Evolutionary conservation across 2,329 filamentous ascomycete genomes (phyloP).

Genomic region (Talaromyces sp.): DNA sequence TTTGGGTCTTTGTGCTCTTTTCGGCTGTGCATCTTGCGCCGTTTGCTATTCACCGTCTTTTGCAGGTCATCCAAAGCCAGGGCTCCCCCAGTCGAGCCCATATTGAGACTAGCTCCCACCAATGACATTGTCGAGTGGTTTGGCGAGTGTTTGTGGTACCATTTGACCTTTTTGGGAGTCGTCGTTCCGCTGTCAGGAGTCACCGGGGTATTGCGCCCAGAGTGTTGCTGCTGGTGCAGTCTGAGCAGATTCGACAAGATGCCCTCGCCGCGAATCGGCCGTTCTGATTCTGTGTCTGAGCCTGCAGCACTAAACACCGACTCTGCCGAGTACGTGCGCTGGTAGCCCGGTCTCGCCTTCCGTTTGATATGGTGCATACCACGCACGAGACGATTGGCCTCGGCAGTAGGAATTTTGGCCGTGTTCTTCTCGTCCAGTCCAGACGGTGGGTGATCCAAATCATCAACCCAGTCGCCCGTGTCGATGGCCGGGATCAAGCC

Average conservation of each 20-base stretch:
- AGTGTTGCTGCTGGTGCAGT: conserved; percentile 15
- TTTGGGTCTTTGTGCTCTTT: conserved; percentile 35
- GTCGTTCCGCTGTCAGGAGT: conserved; percentile 11
- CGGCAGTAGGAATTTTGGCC: conserved; percentile 12
- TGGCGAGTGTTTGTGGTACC: conserved; percentile 18
- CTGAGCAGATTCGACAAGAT: conserved; percentile 28
- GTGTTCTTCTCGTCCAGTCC: background rate
- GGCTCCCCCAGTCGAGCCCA: conserved; percentile 7
- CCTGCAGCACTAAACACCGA: conserved; percentile 8
- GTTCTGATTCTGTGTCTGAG: conserved; percentile 10
- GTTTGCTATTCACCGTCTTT: conserved; percentile 8
- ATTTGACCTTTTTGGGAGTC: conserved; percentile 18
- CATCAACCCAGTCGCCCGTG: conserved; percentile 5
- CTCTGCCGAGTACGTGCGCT: conserved; percentile 10
- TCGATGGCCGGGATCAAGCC: conserved; percentile 4
- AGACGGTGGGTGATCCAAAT: background rate
- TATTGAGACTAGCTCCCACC: conserved; percentile 11
- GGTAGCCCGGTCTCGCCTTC: conserved; percentile 14
- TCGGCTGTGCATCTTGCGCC: conserved; percentile 16
- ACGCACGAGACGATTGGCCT: conserved; percentile 28
- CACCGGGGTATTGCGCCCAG: conserved; percentile 5
- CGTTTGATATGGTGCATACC: conserved; percentile 22
- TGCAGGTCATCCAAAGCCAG: conserved; percentile 12
- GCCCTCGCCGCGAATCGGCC: conserved; percentile 24
- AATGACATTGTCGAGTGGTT: conserved; percentile 13